Conservation (phyloP, 176 grass and related monocot species). For the Triticum timopheevii region DNA sequence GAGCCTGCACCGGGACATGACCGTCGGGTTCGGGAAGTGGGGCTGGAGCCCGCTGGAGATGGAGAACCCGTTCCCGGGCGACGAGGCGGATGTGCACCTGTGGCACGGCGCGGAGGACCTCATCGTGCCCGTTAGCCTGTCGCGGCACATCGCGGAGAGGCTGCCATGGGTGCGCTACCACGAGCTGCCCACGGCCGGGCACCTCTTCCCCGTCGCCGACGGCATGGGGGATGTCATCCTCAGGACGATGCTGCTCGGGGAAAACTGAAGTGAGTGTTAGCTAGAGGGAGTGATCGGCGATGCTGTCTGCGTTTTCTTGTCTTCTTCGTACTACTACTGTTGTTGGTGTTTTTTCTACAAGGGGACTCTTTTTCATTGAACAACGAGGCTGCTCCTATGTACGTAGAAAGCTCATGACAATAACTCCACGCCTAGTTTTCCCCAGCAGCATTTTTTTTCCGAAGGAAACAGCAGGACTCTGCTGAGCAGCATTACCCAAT, state of each 20-base stretch:
- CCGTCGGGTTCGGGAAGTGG: conserved; percentile 4
- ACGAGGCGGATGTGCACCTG: conserved; percentile 65
- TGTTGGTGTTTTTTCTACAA: not conserved
- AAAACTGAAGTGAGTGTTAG: conserved; percentile 18
- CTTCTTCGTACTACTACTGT: not conserved
- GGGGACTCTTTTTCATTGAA: too few species aligned
- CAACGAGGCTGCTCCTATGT: too few species aligned
- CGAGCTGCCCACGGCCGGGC: conserved; percentile 65
- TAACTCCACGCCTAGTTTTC: too few species aligned
- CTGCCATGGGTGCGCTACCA: conserved; percentile 79
- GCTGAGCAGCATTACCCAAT: too few species aligned
- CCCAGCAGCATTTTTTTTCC: too few species aligned
- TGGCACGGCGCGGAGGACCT: conserved; percentile 79
- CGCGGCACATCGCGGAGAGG: conserved; percentile 57
- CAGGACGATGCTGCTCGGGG: conserved; percentile 44
- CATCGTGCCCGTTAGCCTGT: conserved; percentile 65
- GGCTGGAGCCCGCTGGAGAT: conserved; percentile 46
- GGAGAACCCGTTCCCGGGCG: conserved; percentile 67
- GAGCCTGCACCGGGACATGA: conserved; percentile 12
- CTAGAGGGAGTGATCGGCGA: not conserved
- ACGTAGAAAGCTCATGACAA: too few species aligned
- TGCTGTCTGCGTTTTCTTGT: not conserved
- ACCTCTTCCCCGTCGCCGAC: conserved; percentile 63
- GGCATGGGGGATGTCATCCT: conserved; percentile 68
- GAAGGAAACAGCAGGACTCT: too few species aligned